These are phyloP conservation scores for Bathelium albidoporum DNA, from an alignment of 495 filamentous ascomycete genomes.

Conservation along the genomic window DNA sequence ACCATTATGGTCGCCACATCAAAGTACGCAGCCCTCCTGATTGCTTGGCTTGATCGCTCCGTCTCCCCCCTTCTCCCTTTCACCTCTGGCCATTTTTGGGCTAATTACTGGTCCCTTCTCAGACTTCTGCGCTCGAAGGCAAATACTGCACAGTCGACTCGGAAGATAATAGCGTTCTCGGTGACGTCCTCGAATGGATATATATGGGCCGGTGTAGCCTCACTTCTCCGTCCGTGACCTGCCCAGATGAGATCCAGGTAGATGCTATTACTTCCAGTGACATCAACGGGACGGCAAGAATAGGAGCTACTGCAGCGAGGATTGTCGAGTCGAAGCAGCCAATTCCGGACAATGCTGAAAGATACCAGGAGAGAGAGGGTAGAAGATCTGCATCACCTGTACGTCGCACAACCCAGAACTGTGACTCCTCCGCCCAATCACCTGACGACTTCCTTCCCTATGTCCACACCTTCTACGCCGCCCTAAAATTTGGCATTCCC, in stretches of 20 bases:
- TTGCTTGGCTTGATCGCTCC: not conserved
- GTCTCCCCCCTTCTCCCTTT: no score
- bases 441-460: conserved; percentile 25
- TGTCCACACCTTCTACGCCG: conserved; percentile 40
- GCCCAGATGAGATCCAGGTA: not conserved
- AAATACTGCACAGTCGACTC: not conserved
- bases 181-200: not conserved
- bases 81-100: no score
- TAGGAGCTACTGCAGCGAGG: not conserved
- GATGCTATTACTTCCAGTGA: not conserved
- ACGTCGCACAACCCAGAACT: no score
- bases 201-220: not conserved
- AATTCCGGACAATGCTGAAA: no score
- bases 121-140: no score
- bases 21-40: not conserved
- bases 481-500: conserved; percentile 34
- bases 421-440: not conserved
- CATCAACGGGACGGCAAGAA: not conserved
- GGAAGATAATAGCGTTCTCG: not conserved
- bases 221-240: not conserved
- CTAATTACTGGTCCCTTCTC: no score
- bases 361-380: no score
- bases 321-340: not conserved
- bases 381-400: no score
- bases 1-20: not conserved